phyloP scores from a whole-genome alignment of 164 flowering plant species.

The Annona squamosa region DNA sequence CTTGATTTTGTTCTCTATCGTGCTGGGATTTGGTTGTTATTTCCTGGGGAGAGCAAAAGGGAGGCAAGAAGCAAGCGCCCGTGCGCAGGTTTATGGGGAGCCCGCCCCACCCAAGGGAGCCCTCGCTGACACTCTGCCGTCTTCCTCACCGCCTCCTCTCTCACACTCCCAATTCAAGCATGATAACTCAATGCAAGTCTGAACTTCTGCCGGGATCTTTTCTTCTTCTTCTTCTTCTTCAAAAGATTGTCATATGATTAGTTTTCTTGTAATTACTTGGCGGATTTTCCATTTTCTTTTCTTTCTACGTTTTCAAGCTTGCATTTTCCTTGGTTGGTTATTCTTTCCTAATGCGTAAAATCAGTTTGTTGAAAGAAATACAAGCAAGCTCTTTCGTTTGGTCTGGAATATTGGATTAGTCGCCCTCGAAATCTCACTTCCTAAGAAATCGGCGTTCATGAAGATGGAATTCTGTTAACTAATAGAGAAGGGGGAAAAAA shows the following conservation, averaged over 20 bases:
- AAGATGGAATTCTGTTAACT: too few species aligned
- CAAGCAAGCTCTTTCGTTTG: too few species aligned
- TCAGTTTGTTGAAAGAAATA: neutral
- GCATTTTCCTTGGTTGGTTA: neutral
- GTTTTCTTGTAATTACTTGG: neutral
- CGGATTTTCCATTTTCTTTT: neutral
- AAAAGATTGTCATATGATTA: neutral
- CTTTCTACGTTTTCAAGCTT: too few species aligned
- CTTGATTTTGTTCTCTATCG: constrained; percentile 38
- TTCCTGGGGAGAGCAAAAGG: constrained; percentile 52
- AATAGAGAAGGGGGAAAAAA: too few species aligned
- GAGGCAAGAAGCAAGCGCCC: constrained; percentile 34
- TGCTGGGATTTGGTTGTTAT: constrained; percentile 65
- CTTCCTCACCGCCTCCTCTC: constrained; percentile 16
- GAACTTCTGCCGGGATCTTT: neutral
- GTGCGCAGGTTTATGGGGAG: constrained; percentile 38
- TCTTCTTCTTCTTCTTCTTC: neutral
- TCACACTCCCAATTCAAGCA: constrained; percentile 2
- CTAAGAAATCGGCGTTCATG: too few species aligned
- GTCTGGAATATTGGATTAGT: too few species aligned
- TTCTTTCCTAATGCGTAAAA: neutral
- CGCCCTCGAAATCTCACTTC: too few species aligned
- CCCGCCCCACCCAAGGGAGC: constrained; percentile 44
- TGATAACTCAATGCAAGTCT: constrained; percentile 4
- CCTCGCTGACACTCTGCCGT: constrained; percentile 6